Conservation (phyloP, 2,329 filamentous ascomycete genomes). For the Penicillium janthinellum region DNA sequence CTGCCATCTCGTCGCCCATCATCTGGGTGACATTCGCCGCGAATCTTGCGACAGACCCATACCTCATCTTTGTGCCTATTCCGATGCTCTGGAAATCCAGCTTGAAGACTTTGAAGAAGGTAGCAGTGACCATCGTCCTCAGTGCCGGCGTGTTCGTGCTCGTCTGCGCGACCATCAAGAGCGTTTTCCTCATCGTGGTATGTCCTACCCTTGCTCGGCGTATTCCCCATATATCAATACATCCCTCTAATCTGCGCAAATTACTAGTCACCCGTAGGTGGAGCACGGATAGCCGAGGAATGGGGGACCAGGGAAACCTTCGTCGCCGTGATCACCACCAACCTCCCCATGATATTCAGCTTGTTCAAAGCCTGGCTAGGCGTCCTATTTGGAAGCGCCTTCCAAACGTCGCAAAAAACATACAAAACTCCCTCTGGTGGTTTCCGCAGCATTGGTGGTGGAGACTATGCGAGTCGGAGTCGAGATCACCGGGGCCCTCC, state of each 20-base stretch:
- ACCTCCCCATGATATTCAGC: slow-evolving; percentile 44
- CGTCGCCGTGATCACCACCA: slow-evolving; percentile 42
- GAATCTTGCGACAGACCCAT: slow-evolving; percentile 59
- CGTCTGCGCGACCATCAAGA: slow-evolving; percentile 55
- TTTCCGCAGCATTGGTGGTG: slow-evolving; percentile 25
- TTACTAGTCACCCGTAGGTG: slow-evolving; percentile 32
- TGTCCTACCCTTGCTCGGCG: slow-evolving; percentile 9
- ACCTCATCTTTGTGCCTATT: slow-evolving; percentile 59
- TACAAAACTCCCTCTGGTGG: slow-evolving; percentile 43
- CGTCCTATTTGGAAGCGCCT: slow-evolving; percentile 38
- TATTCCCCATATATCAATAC: background rate
- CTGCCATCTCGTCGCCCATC: slow-evolving; percentile 52
- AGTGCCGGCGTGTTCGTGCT: slow-evolving; percentile 56
- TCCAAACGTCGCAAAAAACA: slow-evolving; percentile 43
- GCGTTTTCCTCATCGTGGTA: slow-evolving; percentile 49
- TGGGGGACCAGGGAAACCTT: slow-evolving; percentile 46
- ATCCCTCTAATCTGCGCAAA: background rate
- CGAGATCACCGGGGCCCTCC: slow-evolving; percentile 36
- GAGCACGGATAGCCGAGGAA: slow-evolving; percentile 36
- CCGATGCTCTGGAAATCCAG: slow-evolving; percentile 57
- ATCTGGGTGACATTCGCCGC: slow-evolving; percentile 51
- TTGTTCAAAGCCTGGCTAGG: slow-evolving; percentile 46
- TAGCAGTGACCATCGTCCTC: slow-evolving; percentile 54
- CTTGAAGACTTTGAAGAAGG: slow-evolving; percentile 52
- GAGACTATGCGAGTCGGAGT: slow-evolving; percentile 29